phyloP scores from a whole-genome alignment of 2,329 filamentous ascomycete species.

The Pezicula carpinea region DNA sequence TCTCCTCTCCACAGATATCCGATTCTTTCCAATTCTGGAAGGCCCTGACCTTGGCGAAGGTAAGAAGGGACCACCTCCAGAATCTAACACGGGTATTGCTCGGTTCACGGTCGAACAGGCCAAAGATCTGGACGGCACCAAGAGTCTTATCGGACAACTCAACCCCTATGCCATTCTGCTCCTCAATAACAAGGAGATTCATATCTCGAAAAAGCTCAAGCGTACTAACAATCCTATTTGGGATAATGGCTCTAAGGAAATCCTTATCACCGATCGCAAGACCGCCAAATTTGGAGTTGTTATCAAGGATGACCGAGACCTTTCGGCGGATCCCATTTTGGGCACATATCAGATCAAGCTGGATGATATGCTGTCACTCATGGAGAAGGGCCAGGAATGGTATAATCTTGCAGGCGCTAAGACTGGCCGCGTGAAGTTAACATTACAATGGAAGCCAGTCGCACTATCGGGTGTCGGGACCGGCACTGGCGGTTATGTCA shows the following conservation, averaged over 20 bases:
- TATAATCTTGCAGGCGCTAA: constrained; percentile 81
- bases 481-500: constrained; percentile 83
- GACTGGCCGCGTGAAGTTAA: constrained; percentile 84
- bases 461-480: constrained; percentile 72
- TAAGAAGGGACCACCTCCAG: constrained; percentile 73
- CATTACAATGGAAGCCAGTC: constrained; percentile 92
- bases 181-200: constrained; percentile 88
- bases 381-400: constrained; percentile 93
- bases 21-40: constrained; percentile 92
- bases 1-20: constrained; percentile 73
- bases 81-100: constrained; percentile 89
- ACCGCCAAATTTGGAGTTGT: constrained; percentile 85
- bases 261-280: constrained; percentile 91
- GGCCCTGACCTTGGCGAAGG: constrained; percentile 69
- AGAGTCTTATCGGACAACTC: constrained; percentile 85
- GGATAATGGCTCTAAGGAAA: constrained; percentile 87
- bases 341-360: constrained; percentile 95
- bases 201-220: constrained; percentile 87
- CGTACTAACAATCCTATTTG: constrained; percentile 97
- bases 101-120: constrained; percentile 92
- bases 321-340: constrained; percentile 76
- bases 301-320: constrained; percentile 91
- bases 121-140: constrained; percentile 89
- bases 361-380: constrained; percentile 86
- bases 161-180: constrained; percentile 88